Base-by-base conservation (phyloP, 2,329 filamentous ascomycete species). In the Cryphonectria parasitica region DNA sequence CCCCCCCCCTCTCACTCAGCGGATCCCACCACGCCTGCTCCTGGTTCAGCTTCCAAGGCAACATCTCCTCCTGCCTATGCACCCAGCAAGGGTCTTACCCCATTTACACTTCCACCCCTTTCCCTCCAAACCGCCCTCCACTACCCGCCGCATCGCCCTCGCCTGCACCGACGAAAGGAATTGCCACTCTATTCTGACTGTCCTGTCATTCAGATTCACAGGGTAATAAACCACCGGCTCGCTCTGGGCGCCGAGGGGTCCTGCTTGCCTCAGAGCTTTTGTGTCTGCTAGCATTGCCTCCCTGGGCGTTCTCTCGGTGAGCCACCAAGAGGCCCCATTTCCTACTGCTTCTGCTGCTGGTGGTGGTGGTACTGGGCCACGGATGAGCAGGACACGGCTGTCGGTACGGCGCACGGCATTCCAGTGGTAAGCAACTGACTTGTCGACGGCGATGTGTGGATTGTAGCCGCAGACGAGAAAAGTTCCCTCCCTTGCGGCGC, bases 81-180 rank as follows among this genome's bases (percentile, higher is more conserved):
- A 61, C 66, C 66, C 66, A 67, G 49, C 66, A 67, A 39, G 66
- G 66, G 31, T 67, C 66, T 39, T 39, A 60, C 25, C 25, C 66
- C 54, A 31, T 67, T 8, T 17, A 34, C 19, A 67, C 28, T 36
- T 34, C 25, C 41, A 62, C 39, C 56, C 17, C 31, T 25, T 0
- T 13, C 22, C 17, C 43, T 1, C 56, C 66, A n/a, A n/a, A 61
- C 13, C 41, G 34, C 39, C 22, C 65, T 60, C 22, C 34, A 67
- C 17, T 3, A 22, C 54, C 31, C n/a, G 17, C 54, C 56, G 28
- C 54, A 67, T 45, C 39, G 54, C 54, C 25, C 5, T 25, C 19
- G 54, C 65, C 65, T 67, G 65, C 45, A 2, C 39, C 8, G 7
- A 19, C n/a, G 25, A 58, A 39, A 67, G 61, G 56, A 67, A 67